Base-by-base conservation (phyloP, 2,329 filamentous ascomycete species). In the Periconia macrospinosa region DNA sequence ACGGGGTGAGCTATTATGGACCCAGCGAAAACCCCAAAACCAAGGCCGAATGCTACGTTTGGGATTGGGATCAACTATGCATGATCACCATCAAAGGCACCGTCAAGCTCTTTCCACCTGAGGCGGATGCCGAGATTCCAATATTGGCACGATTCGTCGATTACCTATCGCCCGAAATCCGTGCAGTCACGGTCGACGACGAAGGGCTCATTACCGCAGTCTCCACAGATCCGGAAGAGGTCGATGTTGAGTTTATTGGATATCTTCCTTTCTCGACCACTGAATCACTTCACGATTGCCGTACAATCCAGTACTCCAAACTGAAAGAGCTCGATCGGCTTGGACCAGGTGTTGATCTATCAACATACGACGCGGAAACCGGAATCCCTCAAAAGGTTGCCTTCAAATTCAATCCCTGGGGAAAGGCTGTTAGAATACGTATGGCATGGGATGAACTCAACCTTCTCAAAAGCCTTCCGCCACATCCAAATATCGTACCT, bases 11-110 rank as follows among this genome's bases (percentile, higher is more conserved):
- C 18, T 43, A 49, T 30, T 47, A 17, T 43, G 20, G 37, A 37
- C 18, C 17, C 20, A 43, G 47, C 19, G 47, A 49, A 33, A 30
- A 49, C 47, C 27, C 47, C 35, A 42, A 30, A 41, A 30, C 47
- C 23, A 9, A 30, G 42, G 33, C 47, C 30, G 20, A 49, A 43
- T 49, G 47, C 47, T 30, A 49, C 47, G 47, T 49, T 30, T 49
- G 23, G 47, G 53, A 56, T 50, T 56, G 45, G 53, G 50, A 56
- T 47, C 53, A 56, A 50, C 49, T 53, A 35, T 40, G 50, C 44
- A 49, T 53, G 37, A 45, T 53, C 41, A 56, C 49, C 40, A 41
- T 56, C 27, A 53, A 48, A 49, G 50, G 53, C 45, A 53, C 53
- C 30, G 50, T 45, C 27, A 54, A 56, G 50, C 53, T 56, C 50